These are phyloP conservation scores for Nemophila menziesii DNA, from an alignment of 257 asterid genomes.

Conservation along the genomic window DNA sequence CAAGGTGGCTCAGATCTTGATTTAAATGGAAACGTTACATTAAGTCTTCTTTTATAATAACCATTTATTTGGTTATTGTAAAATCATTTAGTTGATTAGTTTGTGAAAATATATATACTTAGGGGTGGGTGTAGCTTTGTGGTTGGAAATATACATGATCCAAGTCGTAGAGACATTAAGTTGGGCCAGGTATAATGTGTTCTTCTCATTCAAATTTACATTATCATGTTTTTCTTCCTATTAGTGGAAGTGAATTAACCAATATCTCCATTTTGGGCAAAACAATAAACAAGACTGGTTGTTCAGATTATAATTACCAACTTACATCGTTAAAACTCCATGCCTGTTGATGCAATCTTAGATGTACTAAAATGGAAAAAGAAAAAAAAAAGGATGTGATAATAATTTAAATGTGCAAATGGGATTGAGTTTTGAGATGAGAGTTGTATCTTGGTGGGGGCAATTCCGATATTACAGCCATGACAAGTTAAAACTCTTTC, in stretches of 20 bases:
- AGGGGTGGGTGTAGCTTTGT: slow-evolving; percentile 35
- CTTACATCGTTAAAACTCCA: not conserved
- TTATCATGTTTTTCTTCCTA: too few relatives aligned
- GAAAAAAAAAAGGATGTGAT: too few relatives aligned
- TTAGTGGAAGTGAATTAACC: not conserved
- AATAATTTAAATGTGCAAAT: too few relatives aligned
- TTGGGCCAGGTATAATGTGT: slow-evolving; percentile 65
- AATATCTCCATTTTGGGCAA: not conserved
- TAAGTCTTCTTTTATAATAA: slow-evolving; percentile 14
- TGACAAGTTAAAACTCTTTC: too few relatives aligned
- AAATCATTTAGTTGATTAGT: slow-evolving; percentile 2
- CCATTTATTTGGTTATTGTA: not conserved
- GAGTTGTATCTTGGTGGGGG: too few relatives aligned
- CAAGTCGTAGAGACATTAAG: slow-evolving; percentile 84
- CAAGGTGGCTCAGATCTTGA: slow-evolving; percentile 15
- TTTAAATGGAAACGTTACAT: slow-evolving; percentile 18
- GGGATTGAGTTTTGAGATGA: too few relatives aligned
- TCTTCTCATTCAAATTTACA: not conserved
- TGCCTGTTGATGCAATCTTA: too few relatives aligned
- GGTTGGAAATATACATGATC: slow-evolving; percentile 83
- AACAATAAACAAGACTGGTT: too few relatives aligned
- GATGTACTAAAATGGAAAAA: too few relatives aligned
- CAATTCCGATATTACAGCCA: too few relatives aligned
- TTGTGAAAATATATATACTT: slow-evolving; percentile 13
- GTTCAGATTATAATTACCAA: not conserved